These are phyloP conservation scores for Citrus trifoliata DNA, from an alignment of 345 rosid species.

Conservation along the genomic window DNA sequence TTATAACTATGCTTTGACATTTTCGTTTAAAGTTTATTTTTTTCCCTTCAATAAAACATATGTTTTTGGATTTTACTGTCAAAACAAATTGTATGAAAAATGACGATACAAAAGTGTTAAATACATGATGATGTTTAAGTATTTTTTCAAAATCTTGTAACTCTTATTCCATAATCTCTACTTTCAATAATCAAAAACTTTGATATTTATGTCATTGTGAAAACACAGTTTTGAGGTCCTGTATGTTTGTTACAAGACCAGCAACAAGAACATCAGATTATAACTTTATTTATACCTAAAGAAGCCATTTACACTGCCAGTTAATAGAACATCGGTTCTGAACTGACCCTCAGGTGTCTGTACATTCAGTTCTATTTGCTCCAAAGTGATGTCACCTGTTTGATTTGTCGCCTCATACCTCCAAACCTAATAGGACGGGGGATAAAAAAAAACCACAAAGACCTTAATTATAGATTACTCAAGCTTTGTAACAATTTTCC, in stretches of 20 bases:
- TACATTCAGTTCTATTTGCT: slow-evolving; percentile 32
- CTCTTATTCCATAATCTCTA: not conserved
- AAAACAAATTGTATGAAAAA: not conserved
- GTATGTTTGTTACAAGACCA: not conserved
- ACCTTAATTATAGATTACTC: not conserved
- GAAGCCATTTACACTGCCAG: slow-evolving; percentile 52
- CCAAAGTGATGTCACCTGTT: slow-evolving; percentile 52
- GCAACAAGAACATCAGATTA: slow-evolving; percentile 4
- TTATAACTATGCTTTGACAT: not conserved
- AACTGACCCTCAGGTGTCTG: slow-evolving; percentile 52
- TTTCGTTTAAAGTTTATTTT: not conserved
- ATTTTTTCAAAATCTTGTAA: not conserved
- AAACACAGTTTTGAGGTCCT: not conserved
- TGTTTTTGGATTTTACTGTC: not conserved
- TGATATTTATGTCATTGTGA: not conserved
- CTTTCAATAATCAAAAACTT: not conserved
- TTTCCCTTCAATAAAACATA: not conserved
- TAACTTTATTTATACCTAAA: slow-evolving; percentile 48
- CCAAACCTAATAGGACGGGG: slow-evolving; percentile 43
- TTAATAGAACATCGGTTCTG: slow-evolving; percentile 37
- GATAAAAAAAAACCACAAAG: slow-evolving; percentile 8
- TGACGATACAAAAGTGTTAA: not conserved
- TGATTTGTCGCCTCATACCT: slow-evolving; percentile 39
- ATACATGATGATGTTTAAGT: not conserved
- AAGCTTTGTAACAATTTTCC: not conserved